Conservation (phyloP, 192 early-diverging fungal genomes). For the Backusella luteola region DNA sequence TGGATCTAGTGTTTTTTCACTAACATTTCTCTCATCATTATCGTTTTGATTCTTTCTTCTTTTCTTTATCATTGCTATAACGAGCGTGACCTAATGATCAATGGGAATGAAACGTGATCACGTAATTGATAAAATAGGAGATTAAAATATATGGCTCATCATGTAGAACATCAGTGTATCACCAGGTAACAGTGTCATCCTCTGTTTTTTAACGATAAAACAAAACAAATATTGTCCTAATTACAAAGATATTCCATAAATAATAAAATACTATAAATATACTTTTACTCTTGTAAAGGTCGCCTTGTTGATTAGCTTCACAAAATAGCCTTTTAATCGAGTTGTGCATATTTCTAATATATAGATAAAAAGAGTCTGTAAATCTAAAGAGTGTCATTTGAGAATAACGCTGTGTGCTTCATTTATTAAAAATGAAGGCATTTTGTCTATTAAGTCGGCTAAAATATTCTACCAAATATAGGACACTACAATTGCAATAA, state of each 20-base stretch:
- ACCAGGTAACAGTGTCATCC: not conserved
- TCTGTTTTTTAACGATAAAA: not conserved
- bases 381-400: not conserved
- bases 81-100: not conserved
- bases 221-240: not conserved
- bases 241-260: too few species aligned
- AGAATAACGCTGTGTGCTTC: not conserved
- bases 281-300: too few species aligned
- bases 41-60: not conserved
- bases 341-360: too few species aligned
- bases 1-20: not conserved
- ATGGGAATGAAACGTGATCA: not conserved
- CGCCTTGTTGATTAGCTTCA: too few species aligned
- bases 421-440: not conserved
- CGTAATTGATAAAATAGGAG: not conserved
- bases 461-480: not conserved
- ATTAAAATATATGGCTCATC: not conserved
- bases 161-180: not conserved
- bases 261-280: too few species aligned
- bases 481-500: not conserved
- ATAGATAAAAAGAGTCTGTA: not conserved
- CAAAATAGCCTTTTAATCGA: too few species aligned
- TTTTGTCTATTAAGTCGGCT: not conserved
- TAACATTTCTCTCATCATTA: not conserved
- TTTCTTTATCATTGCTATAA: not conserved